These are phyloP conservation scores for Metschnikowia henanensis DNA, from an alignment of 805 yeast genomes.

Conservation along the genomic window DNA sequence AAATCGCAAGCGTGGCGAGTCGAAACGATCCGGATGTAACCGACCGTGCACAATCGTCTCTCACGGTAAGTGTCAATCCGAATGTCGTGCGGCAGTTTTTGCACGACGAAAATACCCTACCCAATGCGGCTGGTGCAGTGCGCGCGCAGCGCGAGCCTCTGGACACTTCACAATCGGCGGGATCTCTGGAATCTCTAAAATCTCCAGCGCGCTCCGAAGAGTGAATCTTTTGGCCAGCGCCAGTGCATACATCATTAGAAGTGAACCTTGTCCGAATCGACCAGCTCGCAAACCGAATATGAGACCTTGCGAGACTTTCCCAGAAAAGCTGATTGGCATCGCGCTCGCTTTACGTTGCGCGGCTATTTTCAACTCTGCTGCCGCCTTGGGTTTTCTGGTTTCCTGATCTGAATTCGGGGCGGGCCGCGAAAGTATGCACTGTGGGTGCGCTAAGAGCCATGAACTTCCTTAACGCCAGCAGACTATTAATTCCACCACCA, in stretches of 20 bases:
- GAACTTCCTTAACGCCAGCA: no score
- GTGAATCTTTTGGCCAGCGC: no score
- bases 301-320: no score
- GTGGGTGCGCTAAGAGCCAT: no score
- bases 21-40: not conserved
- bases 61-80: not conserved
- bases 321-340: no score
- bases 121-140: constrained; percentile 1
- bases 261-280: no score
- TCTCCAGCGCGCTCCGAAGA: no score
- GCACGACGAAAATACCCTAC: constrained; percentile 5
- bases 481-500: no score
- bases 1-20: not conserved
- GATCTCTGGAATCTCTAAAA: not conserved
- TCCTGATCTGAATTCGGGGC: not conserved
- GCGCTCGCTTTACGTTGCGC: constrained; percentile 1
- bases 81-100: constrained; percentile 7
- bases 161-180: no score
- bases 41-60: not conserved
- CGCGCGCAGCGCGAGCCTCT: not conserved
- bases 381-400: not conserved
- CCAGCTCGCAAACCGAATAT: no score
- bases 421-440: no score
- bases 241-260: no score
- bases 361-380: not conserved